These are phyloP conservation scores for Paecilomyces sp. DNA, from an alignment of 2,329 filamentous ascomycete species.

Conservation along the genomic window DNA sequence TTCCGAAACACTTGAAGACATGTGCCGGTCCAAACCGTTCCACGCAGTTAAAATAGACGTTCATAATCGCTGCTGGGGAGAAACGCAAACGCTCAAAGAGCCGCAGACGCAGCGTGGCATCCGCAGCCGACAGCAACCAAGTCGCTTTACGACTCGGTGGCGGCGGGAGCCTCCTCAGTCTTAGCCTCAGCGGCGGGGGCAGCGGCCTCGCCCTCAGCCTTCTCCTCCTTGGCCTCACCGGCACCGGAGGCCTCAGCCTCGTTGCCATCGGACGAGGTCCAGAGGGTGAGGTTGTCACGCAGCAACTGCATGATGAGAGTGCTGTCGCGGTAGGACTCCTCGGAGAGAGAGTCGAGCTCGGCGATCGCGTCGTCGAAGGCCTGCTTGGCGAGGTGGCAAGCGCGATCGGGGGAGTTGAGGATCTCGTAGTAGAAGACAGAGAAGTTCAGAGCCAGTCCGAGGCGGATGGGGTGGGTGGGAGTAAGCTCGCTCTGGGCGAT, in stretches of 20 bases:
- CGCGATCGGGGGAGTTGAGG: slow-evolving; percentile 93
- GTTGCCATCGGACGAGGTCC: slow-evolving; percentile 86
- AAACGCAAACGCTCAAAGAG: slow-evolving; percentile 26
- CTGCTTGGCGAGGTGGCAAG: slow-evolving; percentile 98
- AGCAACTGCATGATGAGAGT: slow-evolving; percentile 99
- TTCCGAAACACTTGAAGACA: slow-evolving; percentile 28
- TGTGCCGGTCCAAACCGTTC: slow-evolving; percentile 27
- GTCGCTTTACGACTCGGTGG: slow-evolving; percentile 26
- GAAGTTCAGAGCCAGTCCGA: slow-evolving; percentile 97
- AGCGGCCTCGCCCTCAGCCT: slow-evolving; percentile 43
- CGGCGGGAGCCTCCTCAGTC: slow-evolving; percentile 29
- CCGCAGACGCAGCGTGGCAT: slow-evolving; percentile 19
- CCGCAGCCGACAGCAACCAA: slow-evolving; percentile 16
- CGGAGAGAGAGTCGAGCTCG: slow-evolving; percentile 93
- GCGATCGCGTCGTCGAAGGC: slow-evolving; percentile 98
- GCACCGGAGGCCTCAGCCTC: slow-evolving; percentile 54
- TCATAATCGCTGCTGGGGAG: slow-evolving; percentile 25
- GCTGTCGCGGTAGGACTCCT: slow-evolving; percentile 98
- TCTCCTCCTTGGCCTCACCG: slow-evolving; percentile 56
- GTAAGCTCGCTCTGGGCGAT: slow-evolving; percentile 97
- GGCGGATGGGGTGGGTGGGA: slow-evolving; percentile 94
- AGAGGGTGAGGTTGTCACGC: slow-evolving; percentile 95
- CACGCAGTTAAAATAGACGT: slow-evolving; percentile 30
- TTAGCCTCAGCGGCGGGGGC: slow-evolving; percentile 32
- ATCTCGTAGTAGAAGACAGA: slow-evolving; percentile 99